Percentiles rank a stretch among this genome's conserved stretches.
phyloP scores from a whole-genome alignment of 2,329 filamentous ascomycete species.

The Xylariales sp. region DNA sequence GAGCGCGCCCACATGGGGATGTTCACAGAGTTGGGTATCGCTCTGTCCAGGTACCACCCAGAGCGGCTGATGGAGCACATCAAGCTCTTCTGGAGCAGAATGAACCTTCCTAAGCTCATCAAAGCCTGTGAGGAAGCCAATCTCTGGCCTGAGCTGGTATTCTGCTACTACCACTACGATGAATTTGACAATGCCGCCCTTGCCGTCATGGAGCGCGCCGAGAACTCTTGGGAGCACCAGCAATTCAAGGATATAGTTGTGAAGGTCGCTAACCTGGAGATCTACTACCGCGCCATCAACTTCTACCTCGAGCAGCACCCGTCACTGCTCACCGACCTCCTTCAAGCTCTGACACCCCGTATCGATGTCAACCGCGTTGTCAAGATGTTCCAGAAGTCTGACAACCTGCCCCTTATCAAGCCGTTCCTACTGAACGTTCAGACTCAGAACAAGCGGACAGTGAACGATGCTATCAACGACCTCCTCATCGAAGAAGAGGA shows the following conservation, averaged over 20 bases:
- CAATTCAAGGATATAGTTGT: conserved; percentile 98
- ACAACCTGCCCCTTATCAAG: conserved; percentile 97
- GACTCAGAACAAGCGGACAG: conserved; percentile 93
- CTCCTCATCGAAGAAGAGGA: conserved; percentile 97
- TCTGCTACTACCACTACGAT: conserved; percentile 97
- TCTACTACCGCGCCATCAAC: conserved; percentile 95
- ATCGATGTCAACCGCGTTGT: conserved; percentile 99
- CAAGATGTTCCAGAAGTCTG: conserved; percentile 96
- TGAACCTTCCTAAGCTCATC: conserved; percentile 98
- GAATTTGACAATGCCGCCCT: conserved; percentile 97
- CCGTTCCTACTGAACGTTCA: conserved; percentile 97
- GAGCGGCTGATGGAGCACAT: conserved; percentile 98
- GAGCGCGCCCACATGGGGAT: conserved; percentile 94
- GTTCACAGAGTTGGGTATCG: conserved; percentile 91
- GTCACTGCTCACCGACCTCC: conserved; percentile 87
- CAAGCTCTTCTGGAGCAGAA: conserved; percentile 95
- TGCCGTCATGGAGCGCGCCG: conserved; percentile 94
- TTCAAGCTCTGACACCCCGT: conserved; percentile 85
- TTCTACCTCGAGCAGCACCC: conserved; percentile 98
- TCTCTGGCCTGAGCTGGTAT: conserved; percentile 95
- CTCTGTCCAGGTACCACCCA: conserved; percentile 89
- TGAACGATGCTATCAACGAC: conserved; percentile 98
- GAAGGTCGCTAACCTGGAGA: conserved; percentile 97
- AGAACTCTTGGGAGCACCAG: conserved; percentile 98
- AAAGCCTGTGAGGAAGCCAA: conserved; percentile 89